Percentiles rank a stretch among this genome's conserved stretches.
phyloP scores from a whole-genome alignment of 192 early-diverging fungal species.

The Coemansia sp. region DNA sequence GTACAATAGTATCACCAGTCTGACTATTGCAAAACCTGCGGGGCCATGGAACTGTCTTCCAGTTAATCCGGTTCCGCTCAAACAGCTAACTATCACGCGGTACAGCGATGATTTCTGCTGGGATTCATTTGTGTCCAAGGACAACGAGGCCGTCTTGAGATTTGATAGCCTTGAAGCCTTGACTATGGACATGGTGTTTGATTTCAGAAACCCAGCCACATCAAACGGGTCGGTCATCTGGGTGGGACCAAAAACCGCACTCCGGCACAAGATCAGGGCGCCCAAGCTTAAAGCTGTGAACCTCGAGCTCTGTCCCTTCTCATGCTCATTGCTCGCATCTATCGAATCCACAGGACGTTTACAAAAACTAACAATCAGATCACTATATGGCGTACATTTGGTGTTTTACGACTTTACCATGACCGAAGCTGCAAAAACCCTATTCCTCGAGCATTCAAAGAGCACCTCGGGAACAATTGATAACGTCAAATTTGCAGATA shows the following conservation, averaged over 20 bases:
- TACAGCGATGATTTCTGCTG: slow-evolving; percentile 4
- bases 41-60: background rate
- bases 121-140: background rate
- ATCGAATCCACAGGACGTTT: background rate
- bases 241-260: background rate
- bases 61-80: background rate
- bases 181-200: background rate
- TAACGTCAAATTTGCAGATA: background rate
- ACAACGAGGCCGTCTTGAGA: background rate
- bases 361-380: background rate
- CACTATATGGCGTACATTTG: background rate
- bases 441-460: background rate
- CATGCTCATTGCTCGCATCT: background rate
- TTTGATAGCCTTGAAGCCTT: background rate
- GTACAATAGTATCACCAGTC: background rate
- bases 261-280: background rate
- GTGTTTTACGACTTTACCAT: background rate
- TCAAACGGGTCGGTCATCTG: background rate
- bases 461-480: background rate
- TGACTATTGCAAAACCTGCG: background rate
- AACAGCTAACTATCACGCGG: background rate
- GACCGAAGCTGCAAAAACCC: background rate
- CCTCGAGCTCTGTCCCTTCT: background rate
- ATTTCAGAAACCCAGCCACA: background rate
- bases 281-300: background rate